These are phyloP conservation scores for Phoma sp. DNA, from an alignment of 2,329 filamentous ascomycete genomes.

Conservation along the genomic window DNA sequence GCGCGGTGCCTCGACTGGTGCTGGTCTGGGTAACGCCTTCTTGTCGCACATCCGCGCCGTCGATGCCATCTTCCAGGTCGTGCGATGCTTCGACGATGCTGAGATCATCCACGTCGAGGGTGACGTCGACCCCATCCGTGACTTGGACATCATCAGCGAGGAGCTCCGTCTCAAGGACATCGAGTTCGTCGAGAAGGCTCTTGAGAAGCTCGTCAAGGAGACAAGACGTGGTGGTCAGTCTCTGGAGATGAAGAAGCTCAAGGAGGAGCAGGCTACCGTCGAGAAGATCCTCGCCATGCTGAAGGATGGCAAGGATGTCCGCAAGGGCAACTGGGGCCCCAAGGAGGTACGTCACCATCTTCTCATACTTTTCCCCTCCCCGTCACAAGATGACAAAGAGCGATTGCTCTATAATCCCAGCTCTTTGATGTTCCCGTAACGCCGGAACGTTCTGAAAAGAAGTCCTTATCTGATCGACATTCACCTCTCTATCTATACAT, in stretches of 20 bases:
- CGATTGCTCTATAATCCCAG: constrained; percentile 97
- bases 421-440: constrained; percentile 92
- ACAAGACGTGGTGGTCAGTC: constrained; percentile 92
- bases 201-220: constrained; percentile 91
- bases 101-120: constrained; percentile 99
- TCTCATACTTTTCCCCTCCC: constrained; percentile 21
- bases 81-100: constrained; percentile 96
- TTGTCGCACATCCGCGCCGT: constrained; percentile 98
- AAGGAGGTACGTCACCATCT: constrained; percentile 80
- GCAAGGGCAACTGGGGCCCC: constrained; percentile 84
- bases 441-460: constrained; percentile 91
- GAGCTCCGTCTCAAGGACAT: constrained; percentile 98
- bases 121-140: constrained; percentile 92
- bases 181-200: constrained; percentile 95
- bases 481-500: constrained; percentile 11
- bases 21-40: constrained; percentile 96
- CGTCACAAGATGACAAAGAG: constrained; percentile 96
- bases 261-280: constrained; percentile 90
- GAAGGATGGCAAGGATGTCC: constrained; percentile 88
- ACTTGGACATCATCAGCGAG: constrained; percentile 95
- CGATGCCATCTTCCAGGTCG: constrained; percentile 97
- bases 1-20: constrained; percentile 93
- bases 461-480: constrained; percentile 69
- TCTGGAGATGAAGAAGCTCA: constrained; percentile 96
- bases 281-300: constrained; percentile 86